Conservation (phyloP, 371 early-diverging fungal species). For the Mortierella sp. region DNA sequence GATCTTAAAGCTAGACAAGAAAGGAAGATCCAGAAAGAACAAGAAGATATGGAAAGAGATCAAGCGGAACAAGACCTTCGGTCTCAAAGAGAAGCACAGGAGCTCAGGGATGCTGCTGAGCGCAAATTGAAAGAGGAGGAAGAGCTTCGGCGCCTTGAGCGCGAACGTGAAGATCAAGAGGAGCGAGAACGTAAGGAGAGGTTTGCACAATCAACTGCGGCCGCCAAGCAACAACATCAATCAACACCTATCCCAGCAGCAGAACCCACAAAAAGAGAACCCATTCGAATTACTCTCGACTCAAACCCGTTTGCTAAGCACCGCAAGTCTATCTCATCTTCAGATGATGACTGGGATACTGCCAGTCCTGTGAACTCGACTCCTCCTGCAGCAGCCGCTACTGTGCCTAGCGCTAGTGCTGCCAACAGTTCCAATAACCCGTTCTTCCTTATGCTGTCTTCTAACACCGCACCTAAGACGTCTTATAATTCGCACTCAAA, state of each 20-base stretch:
- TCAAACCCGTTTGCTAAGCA: constrained; percentile 51
- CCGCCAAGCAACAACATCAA: constrained; percentile 35
- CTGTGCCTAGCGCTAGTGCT: neutral
- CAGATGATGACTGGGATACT: constrained; percentile 53
- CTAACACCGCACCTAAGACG: constrained; percentile 2
- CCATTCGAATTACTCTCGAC: constrained; percentile 47
- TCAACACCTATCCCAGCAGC: constrained; percentile 1
- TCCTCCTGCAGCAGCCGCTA: constrained; percentile 10
- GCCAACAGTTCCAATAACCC: constrained; percentile 32
- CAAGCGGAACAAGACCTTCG: constrained; percentile 14
- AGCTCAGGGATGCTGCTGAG: constrained; percentile 32
- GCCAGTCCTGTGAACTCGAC: constrained; percentile 44
- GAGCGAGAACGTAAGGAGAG: constrained; percentile 55
- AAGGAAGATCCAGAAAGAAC: constrained; percentile 1
- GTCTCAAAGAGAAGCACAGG: constrained; percentile 26
- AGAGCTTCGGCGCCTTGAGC: constrained; percentile 39
- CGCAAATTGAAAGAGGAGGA: constrained; percentile 50
- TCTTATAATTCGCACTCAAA: constrained; percentile 28
- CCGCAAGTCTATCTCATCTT: constrained; percentile 45
- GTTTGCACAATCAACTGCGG: constrained; percentile 36
- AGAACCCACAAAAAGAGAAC: constrained; percentile 25
- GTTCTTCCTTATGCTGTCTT: constrained; percentile 49
- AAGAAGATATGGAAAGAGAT: neutral
- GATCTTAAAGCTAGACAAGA: constrained; percentile 29
- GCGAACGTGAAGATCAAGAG: constrained; percentile 60